Percentiles rank a stretch among this genome's conserved stretches.
phyloP scores from a whole-genome alignment of 2,329 filamentous ascomycete genomes.

The Atkinsonella texensis region DNA sequence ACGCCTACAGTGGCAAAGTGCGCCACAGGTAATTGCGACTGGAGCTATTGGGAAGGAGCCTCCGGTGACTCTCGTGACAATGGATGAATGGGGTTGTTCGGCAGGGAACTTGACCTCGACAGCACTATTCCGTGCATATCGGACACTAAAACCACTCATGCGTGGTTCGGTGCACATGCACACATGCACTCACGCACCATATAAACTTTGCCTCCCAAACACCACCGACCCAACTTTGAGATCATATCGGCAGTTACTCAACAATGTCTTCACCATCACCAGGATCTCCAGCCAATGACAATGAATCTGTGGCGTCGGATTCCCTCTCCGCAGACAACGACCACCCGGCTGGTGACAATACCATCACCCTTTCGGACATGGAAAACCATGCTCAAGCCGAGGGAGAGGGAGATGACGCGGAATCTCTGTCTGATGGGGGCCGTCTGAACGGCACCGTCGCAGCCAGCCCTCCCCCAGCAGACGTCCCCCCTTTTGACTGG shows the following conservation, averaged over 20 bases:
- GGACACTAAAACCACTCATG: background rate
- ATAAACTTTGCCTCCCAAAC: background rate
- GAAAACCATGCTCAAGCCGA: conserved; percentile 12
- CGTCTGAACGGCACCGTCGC: conserved; percentile 15
- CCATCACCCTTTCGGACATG: conserved; percentile 11
- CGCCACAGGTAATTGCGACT: too few species aligned
- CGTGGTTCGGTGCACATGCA: too few species aligned
- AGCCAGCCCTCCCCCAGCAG: conserved; percentile 33
- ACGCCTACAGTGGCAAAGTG: too few species aligned
- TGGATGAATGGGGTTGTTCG: too few species aligned
- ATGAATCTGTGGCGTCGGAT: conserved; percentile 1
- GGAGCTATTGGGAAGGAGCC: too few species aligned
- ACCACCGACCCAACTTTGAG: background rate
- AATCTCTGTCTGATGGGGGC: conserved; percentile 23
- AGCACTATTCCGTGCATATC: too few species aligned
- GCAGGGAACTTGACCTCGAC: background rate
- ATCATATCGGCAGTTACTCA: background rate
- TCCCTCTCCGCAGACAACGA: conserved; percentile 6
- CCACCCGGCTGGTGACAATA: conserved; percentile 8
- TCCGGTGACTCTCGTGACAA: too few species aligned
- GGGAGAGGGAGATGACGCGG: conserved; percentile 23
- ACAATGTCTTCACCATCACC: conserved; percentile 9
- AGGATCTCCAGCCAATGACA: conserved; percentile 4
- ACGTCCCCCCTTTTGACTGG: conserved; percentile 59
- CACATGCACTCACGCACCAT: too few species aligned